Evolutionary conservation across 2,329 filamentous ascomycete genomes (phyloP), one percentile per base, ranked within the genome.

Genomic region (Chalaropsis thielavioides): DNA sequence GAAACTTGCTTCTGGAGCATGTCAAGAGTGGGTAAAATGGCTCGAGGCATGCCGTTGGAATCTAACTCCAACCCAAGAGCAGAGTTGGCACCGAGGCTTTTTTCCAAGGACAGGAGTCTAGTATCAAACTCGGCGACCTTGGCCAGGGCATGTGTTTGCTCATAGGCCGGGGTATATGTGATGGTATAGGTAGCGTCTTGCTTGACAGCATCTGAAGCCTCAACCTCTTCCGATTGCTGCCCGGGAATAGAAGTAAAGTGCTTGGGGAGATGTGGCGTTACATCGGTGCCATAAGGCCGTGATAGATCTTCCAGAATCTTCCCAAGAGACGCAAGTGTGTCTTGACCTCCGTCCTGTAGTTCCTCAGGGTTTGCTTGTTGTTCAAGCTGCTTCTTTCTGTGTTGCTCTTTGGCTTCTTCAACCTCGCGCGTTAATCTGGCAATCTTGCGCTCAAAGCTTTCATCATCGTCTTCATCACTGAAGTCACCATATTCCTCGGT

Each of bases 71-170:
- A 81, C 69, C 88, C 78, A 11, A 84, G 81, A 0, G 85, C 83
- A 24, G 86, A 85, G 49, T 85, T 87, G 61, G 96, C 81, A 10
- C 94, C 94, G 35, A 99, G 81, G 1, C 86, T 83, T 69, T 85
- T 85, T 76, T 99, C 94, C 60, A 99, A 78, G 38, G 88, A 78
- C 2, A 87, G 78, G 22, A 99, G 82, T 4, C 94, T 84, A 38
- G 83, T 81, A 72, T 97, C 92, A 71, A 99, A 96, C 68, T 94
- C 88, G 27, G 92, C 89, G 6, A 90, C 87, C 73, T 91, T 89
- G 41, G 86, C 84, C 43, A 96, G 79, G 31, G 87, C 83, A 71
- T 90, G 87, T 49, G 79, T 85, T 71, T 87, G 81, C 70, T 86
- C 82, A 69, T 85, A 89, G 61, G 75, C 80, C 56, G 78, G 86